Evolutionary conservation across 2,329 filamentous ascomycete species (phyloP).

Genomic region (Trichoderma sp.): DNA sequence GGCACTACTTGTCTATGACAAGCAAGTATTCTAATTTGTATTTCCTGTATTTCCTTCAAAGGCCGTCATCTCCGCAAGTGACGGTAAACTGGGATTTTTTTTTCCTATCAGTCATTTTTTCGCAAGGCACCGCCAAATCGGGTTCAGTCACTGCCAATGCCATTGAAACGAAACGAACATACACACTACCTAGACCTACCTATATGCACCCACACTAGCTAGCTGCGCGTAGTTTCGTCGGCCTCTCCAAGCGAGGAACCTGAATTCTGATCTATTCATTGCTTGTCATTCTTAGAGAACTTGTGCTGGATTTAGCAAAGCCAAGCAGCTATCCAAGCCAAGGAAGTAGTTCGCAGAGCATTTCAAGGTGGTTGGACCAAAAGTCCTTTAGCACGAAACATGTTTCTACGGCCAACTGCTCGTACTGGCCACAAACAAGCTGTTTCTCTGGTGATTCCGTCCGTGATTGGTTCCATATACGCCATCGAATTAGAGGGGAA

Average conservation of each 20-base stretch:
- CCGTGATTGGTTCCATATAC: neutral
- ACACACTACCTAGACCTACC: too few relatives aligned
- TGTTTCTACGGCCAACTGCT: too few relatives aligned
- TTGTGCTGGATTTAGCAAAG: neutral
- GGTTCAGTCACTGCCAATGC: neutral
- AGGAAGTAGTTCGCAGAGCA: neutral
- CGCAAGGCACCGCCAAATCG: neutral
- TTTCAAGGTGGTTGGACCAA: neutral
- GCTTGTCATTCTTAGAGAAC: neutral
- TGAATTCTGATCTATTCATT: neutral
- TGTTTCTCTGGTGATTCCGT: neutral
- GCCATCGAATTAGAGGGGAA: neutral
- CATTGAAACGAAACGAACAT: neutral
- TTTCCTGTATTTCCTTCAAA: neutral
- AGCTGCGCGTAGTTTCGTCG: slow-evolving; percentile 6
- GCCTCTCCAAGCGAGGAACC: slow-evolving; percentile 1
- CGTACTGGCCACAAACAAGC: neutral
- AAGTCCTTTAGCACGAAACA: neutral
- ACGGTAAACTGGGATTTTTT: neutral
- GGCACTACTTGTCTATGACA: neutral
- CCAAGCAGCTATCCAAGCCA: neutral
- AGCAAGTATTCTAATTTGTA: neutral
- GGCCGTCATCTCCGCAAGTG: neutral
- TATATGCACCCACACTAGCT: neutral
- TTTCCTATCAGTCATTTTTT: neutral